These are phyloP conservation scores for Leccinellum albellum DNA, from an alignment of 768 basidiomycete species.

Conservation along the genomic window DNA sequence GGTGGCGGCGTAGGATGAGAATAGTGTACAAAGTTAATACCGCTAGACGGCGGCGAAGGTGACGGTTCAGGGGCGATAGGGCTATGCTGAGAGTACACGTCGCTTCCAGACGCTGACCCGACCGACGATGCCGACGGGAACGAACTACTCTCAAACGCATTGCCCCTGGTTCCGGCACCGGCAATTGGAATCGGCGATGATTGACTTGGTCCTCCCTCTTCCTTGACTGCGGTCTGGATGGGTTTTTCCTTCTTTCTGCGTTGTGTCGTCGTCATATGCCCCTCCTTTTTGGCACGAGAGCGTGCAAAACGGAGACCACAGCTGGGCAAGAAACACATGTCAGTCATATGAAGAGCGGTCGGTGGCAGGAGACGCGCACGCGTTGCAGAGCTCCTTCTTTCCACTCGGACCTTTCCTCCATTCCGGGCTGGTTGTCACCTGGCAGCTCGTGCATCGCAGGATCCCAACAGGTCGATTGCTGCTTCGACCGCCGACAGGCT, in stretches of 20 bases:
- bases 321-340: constrained; percentile 37
- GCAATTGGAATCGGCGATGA: constrained; percentile 39
- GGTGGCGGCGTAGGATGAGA: constrained; percentile 34
- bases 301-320: constrained; percentile 86
- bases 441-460: constrained; percentile 73
- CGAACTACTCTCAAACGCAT: constrained; percentile 46
- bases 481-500: constrained; percentile 38
- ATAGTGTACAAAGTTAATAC: constrained; percentile 59
- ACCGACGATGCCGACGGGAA: constrained; percentile 45
- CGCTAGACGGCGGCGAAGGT: constrained; percentile 61
- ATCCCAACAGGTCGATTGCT: constrained; percentile 72
- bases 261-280: constrained; percentile 45
- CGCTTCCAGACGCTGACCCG: constrained; percentile 56
- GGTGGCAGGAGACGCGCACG: no score
- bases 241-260: constrained; percentile 63
- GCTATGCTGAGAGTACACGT: constrained; percentile 48
- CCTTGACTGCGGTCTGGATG: constrained; percentile 24
- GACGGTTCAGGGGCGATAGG: constrained; percentile 46
- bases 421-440: constrained; percentile 78
- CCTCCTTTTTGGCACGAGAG: constrained; percentile 86
- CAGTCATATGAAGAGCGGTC: no score
- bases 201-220: constrained; percentile 25
- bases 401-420: constrained; percentile 91
- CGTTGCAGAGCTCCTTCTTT: constrained; percentile 89
- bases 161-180: constrained; percentile 45